Evolutionary conservation across 495 filamentous ascomycete genomes (phyloP).

Genomic region (Hyaloscypha variabilis): DNA sequence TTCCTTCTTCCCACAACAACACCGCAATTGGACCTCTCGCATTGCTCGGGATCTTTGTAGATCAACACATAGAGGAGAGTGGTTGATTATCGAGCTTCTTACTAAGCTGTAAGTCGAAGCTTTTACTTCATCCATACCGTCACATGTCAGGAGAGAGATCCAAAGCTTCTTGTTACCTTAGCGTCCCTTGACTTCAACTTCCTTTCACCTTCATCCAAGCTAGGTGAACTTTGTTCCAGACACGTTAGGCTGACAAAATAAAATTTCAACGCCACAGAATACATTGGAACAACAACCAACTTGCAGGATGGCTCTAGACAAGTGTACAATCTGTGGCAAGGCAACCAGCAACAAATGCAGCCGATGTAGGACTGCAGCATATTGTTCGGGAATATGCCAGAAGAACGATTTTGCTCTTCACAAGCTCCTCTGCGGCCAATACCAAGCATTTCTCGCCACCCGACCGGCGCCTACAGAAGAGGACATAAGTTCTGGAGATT

Average conservation of each 20-base stretch:
- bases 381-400: slow-evolving; percentile 1
- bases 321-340: slow-evolving; percentile 4
- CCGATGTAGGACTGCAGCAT: not conserved
- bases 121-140: no score
- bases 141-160: no score
- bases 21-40: no score
- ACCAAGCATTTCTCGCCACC: not conserved
- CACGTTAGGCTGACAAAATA: not conserved
- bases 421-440: not conserved
- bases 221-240: no score
- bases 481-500: not conserved
- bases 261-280: not conserved
- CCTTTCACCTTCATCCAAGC: no score
- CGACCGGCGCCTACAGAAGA: not conserved
- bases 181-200: no score
- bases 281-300: not conserved
- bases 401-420: not conserved
- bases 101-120: no score
- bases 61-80: no score
- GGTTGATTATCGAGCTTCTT: no score
- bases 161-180: no score
- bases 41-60: no score
- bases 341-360: not conserved
- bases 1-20: no score
- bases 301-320: not conserved